Base-by-base conservation (phyloP, 2,329 filamentous ascomycete species). In the Metarhizium anisopliae region DNA sequence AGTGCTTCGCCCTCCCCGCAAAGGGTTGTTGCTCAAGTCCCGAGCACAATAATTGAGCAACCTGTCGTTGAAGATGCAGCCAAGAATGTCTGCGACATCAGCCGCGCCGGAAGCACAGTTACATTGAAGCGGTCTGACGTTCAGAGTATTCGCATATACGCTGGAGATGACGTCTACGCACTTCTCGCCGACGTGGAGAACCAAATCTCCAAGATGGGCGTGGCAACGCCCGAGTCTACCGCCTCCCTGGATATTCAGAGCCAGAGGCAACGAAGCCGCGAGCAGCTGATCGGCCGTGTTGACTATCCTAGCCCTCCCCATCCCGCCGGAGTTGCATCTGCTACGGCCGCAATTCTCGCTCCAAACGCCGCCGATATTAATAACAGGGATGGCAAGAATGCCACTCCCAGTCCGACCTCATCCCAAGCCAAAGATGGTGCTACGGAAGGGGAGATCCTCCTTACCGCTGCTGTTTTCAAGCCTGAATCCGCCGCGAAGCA, bases 121-220 rank as follows among this genome's bases (percentile, higher is more conserved):
- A 65, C 64, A 45, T 40, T 63, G 32, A 69, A 63, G 36, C 71
- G 77, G 47, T 64, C 68, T 13, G 76, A 77, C 25, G 75, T 83
- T 42, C 82, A 87, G 67, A 87, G 83, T 65, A 87, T 87, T 58
- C 80, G 81, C 25, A 78, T 88, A 61, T 88, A 87, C 60, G 84
- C 83, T 25, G 84, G 84, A 57, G 80, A 82, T 57, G 84, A 86
- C 50, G 79, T 89, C 8, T 87, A 84, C 60, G 79, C 81, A 2
- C 74, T 89, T 2, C 73, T 89, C 45, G 82, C 81, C 1, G 85
- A 88, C 60, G 85, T 88, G 14, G 84, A 88, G 67, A 65, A 69
- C 50, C 71, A 74, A 52, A 70, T 72, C 53, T 68, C 65, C 53
- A 70, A 68, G 56, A 70, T 74, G 64, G 66, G 66, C 60, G 62